Conservation (phyloP, 73 alveolate genomes). For the Paraurostyla sp. region DNA sequence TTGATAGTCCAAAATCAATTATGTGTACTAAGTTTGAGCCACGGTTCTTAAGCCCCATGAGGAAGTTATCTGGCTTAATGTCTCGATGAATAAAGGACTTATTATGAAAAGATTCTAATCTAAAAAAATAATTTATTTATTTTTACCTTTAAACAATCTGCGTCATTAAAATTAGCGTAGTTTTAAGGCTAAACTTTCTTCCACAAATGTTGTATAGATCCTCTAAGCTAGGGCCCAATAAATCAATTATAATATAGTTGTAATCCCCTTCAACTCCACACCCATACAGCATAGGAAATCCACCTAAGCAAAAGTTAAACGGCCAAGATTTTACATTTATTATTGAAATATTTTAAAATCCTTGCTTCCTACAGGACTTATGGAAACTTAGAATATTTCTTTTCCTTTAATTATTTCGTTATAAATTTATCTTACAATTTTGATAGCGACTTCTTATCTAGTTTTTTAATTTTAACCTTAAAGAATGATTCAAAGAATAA, state of each 20-base stretch:
- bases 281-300: slow-evolving; percentile 64
- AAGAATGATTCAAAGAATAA: not conserved
- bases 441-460: slow-evolving; percentile 60
- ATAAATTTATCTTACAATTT: slow-evolving; percentile 30
- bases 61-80: slow-evolving; percentile 53
- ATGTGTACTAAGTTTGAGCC: slow-evolving; percentile 41
- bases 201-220: slow-evolving; percentile 89
- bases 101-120: not conserved
- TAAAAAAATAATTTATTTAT: not conserved
- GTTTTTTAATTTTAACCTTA: slow-evolving; percentile 34
- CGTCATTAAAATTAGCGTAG: slow-evolving; percentile 85
- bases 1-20: slow-evolving; percentile 57
- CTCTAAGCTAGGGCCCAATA: slow-evolving; percentile 91
- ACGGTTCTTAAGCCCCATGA: slow-evolving; percentile 35
- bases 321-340: not conserved
- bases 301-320: slow-evolving; percentile 32
- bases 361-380: slow-evolving; percentile 62
- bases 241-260: slow-evolving; percentile 87
- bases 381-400: slow-evolving; percentile 42
- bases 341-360: slow-evolving; percentile 39
- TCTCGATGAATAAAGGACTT: slow-evolving; percentile 23
- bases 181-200: slow-evolving; percentile 81
- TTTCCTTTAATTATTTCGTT: slow-evolving; percentile 3
- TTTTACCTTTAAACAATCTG: slow-evolving; percentile 54
- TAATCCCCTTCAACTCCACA: slow-evolving; percentile 83